phyloP scores from a whole-genome alignment of 805 yeast species.

The Saccharomycopsis sp. region DNA sequence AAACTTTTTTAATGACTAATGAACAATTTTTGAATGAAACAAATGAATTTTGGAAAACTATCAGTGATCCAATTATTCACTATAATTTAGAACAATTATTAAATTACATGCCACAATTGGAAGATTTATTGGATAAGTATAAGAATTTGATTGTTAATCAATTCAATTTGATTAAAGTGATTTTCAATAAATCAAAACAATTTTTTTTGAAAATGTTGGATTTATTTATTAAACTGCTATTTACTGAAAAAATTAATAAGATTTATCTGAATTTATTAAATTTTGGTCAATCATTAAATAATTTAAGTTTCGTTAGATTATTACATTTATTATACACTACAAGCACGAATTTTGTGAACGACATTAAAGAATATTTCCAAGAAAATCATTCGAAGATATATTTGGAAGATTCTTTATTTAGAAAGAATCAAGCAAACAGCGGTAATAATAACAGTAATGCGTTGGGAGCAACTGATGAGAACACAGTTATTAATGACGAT shows the following conservation, averaged over 20 bases:
- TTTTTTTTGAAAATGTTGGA: slow-evolving; percentile 56
- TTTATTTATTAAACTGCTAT: slow-evolving; percentile 67
- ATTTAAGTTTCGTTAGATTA: slow-evolving; percentile 68
- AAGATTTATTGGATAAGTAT: slow-evolving; percentile 47
- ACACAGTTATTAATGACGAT: slow-evolving; percentile 30
- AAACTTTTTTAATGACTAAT: slow-evolving; percentile 28
- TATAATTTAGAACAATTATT: slow-evolving; percentile 28
- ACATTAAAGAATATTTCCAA: slow-evolving; percentile 53
- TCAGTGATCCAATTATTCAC: slow-evolving; percentile 53
- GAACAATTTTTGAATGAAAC: slow-evolving; percentile 27
- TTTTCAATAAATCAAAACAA: slow-evolving; percentile 66
- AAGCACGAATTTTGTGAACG: slow-evolving; percentile 53
- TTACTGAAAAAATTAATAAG: slow-evolving; percentile 31
- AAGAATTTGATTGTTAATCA: slow-evolving; percentile 60
- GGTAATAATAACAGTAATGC: background rate
- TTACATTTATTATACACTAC: slow-evolving; percentile 59
- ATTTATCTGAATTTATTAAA: slow-evolving; percentile 46
- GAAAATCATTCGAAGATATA: slow-evolving; percentile 21
- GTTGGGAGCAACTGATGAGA: slow-evolving; percentile 30
- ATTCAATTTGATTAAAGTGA: slow-evolving; percentile 63
- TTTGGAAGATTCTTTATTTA: slow-evolving; percentile 17
- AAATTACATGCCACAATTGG: slow-evolving; percentile 45
- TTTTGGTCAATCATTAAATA: slow-evolving; percentile 54
- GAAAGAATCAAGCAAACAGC: slow-evolving; percentile 2
- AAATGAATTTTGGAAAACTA: slow-evolving; percentile 47